A percentile compares a stretch with the other conserved stretches of the same genome.
Evolutionary conservation across 495 filamentous ascomycete species (phyloP).

Genomic region (Talaromyces trachyspermus): DNA sequence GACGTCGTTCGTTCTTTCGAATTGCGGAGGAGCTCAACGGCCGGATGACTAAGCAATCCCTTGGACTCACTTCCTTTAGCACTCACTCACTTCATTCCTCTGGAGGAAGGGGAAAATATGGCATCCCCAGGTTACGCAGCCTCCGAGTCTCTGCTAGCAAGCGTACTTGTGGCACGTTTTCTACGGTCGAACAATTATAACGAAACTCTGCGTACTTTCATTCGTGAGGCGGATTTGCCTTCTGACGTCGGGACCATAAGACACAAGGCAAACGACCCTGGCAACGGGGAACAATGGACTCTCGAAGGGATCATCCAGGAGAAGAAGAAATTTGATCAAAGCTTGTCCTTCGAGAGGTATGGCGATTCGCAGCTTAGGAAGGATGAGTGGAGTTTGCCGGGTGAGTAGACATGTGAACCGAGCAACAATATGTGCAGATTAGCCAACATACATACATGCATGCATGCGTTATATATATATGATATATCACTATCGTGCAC

Average conservation of each 20-base stretch:
- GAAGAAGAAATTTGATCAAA: slow-evolving; percentile 56
- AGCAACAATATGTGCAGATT: too few species aligned
- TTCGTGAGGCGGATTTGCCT: slow-evolving; percentile 53
- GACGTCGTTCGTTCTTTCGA: background rate
- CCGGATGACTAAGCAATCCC: background rate
- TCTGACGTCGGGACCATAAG: slow-evolving; percentile 27
- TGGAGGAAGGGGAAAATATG: background rate
- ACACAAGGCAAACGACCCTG: slow-evolving; percentile 12
- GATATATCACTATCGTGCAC: background rate
- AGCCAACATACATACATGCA: too few species aligned
- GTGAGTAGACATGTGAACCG: too few species aligned
- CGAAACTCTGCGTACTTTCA: slow-evolving; percentile 53
- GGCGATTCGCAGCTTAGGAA: slow-evolving; percentile 28
- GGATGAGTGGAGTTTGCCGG: slow-evolving; percentile 40
- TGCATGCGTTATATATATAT: background rate
- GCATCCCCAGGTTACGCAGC: background rate
- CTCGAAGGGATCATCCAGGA: slow-evolving; percentile 59
- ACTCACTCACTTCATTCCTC: background rate
- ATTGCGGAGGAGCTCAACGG: slow-evolving; percentile 2
- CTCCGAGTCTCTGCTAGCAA: slow-evolving; percentile 14
- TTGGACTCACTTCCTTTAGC: background rate
- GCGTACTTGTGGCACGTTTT: slow-evolving; percentile 54
- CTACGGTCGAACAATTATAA: slow-evolving; percentile 52
- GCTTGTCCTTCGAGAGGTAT: slow-evolving; percentile 48
- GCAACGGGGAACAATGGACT: slow-evolving; percentile 37